phyloP scores from a whole-genome alignment of 768 basidiomycete genomes.

The Xanthoconium purpureum region DNA sequence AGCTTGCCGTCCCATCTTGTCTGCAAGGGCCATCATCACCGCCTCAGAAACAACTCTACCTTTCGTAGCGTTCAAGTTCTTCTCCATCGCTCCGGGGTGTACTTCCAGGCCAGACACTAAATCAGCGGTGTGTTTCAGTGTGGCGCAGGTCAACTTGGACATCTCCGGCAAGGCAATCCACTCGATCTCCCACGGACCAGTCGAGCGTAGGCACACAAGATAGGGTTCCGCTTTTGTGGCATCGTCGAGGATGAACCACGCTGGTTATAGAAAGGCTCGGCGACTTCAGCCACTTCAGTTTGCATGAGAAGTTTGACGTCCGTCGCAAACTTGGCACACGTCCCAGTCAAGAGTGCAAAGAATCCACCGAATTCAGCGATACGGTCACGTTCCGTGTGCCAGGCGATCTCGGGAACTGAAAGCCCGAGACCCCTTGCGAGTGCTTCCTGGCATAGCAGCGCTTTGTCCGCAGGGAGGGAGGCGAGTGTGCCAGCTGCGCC shows the following conservation, averaged over 20 bases:
- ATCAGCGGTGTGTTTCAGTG: constrained; percentile 35
- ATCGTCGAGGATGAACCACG: constrained; percentile 49
- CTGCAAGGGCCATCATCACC: constrained; percentile 47
- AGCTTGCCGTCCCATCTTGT: constrained; percentile 41
- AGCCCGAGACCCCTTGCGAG: constrained; percentile 21
- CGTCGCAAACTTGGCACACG: constrained; percentile 44
- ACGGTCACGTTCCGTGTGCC: constrained; percentile 44
- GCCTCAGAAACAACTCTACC: constrained; percentile 45
- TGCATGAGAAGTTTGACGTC: constrained; percentile 48
- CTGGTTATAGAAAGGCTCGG: constrained; percentile 42
- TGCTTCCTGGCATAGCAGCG: constrained; percentile 23
- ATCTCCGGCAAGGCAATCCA: constrained; percentile 48
- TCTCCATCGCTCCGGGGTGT: constrained; percentile 38
- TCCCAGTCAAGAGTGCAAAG: constrained; percentile 43
- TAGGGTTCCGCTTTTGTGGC: constrained; percentile 51
- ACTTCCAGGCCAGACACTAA: constrained; percentile 41
- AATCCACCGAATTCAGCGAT: constrained; percentile 43
- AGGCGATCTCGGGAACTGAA: constrained; percentile 27
- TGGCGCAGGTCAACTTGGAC: constrained; percentile 40
- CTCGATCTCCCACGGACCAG: constrained; percentile 51
- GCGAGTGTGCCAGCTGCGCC: constrained; percentile 47
- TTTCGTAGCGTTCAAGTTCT: constrained; percentile 38
- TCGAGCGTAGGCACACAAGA: constrained; percentile 44
- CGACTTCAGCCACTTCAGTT: constrained; percentile 44
- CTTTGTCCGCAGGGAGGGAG: constrained; percentile 38